Evolutionary conservation across 768 basidiomycete genomes (phyloP).

Genomic region (Sporobolomyces phaffii): DNA sequence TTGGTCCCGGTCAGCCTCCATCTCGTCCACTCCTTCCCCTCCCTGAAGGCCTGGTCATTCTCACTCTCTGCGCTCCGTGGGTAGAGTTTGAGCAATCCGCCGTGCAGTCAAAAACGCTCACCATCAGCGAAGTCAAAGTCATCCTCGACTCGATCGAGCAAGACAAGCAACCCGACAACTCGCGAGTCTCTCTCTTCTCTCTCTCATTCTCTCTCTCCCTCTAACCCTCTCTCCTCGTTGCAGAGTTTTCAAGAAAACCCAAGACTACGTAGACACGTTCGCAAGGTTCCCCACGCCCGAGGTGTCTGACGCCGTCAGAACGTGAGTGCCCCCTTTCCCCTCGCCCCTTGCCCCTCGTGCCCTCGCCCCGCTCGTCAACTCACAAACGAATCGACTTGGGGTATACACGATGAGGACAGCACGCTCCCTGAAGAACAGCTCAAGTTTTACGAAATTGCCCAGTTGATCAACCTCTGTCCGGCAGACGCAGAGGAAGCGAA

Average conservation of each 20-base stretch:
- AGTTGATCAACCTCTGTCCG: slow-evolving; percentile 85
- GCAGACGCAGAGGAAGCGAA: slow-evolving; percentile 84
- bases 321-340: slow-evolving; percentile 53
- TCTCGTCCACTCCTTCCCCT: background rate
- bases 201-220: background rate
- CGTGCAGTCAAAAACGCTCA: slow-evolving; percentile 61
- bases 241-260: slow-evolving; percentile 87
- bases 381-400: too few species aligned
- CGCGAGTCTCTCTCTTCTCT: slow-evolving; percentile 58
- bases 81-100: slow-evolving; percentile 74
- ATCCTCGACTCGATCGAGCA: slow-evolving; percentile 71
- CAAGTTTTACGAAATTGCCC: slow-evolving; percentile 85
- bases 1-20: slow-evolving; percentile 13
- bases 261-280: slow-evolving; percentile 86
- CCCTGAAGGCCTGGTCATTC: background rate
- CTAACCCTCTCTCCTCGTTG: too few species aligned
- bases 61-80: background rate
- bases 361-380: background rate
- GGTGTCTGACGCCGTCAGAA: slow-evolving; percentile 76
- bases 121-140: slow-evolving; percentile 89
- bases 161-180: slow-evolving; percentile 68
- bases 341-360: background rate
- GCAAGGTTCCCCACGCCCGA: slow-evolving; percentile 78
- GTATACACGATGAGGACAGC: background rate
- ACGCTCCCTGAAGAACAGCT: slow-evolving; percentile 51